phyloP scores from a whole-genome alignment of 2,329 filamentous ascomycete species.

The Trichoderma citrinoviride region DNA sequence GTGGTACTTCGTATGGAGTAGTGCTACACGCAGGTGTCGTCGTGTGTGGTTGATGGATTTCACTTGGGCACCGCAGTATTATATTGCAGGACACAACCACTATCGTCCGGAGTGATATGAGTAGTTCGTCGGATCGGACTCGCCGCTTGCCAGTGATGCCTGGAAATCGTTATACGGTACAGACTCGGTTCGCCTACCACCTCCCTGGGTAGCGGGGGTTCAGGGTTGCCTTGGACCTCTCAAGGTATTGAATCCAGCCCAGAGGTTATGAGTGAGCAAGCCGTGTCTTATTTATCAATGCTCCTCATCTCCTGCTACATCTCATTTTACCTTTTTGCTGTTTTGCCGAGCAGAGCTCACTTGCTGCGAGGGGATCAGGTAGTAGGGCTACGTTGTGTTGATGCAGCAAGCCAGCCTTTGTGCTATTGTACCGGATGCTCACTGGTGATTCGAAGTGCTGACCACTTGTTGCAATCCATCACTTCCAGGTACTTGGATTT shows the following conservation, averaged over 20 bases:
- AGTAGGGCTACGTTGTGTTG: no score
- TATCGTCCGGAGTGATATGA: background rate
- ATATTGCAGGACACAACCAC: background rate
- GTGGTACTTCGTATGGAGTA: background rate
- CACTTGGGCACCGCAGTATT: background rate
- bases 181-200: background rate
- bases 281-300: background rate
- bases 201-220: background rate
- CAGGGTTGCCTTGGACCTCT: background rate
- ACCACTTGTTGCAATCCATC: no score
- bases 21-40: background rate
- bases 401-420: no score
- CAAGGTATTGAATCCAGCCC: background rate
- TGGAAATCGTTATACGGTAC: background rate
- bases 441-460: no score
- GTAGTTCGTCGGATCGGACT: conserved; percentile 11
- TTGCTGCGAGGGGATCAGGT: no score
- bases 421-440: no score
- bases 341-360: background rate
- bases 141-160: conserved; percentile 1
- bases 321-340: background rate
- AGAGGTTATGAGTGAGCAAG: background rate
- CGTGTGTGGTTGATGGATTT: background rate
- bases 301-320: background rate
- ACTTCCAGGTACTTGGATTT: no score